Conservation (phyloP, 345 rosid species). For the Ricinus communis region DNA sequence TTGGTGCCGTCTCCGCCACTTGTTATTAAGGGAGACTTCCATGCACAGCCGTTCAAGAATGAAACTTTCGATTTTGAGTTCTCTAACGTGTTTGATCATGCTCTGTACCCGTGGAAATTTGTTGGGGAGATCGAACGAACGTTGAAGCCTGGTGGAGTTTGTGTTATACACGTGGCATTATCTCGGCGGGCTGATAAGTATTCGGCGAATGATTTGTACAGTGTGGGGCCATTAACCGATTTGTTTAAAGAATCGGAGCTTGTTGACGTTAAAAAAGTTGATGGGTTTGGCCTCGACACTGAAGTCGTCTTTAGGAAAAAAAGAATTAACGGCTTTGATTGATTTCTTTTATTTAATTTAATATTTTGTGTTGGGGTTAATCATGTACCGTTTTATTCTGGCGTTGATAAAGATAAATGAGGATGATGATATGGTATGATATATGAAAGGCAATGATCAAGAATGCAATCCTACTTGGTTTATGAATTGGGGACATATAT, state of each 20-base stretch:
- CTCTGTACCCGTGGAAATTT: conserved; percentile 36
- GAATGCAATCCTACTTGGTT: no score
- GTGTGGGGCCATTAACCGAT: conserved; percentile 29
- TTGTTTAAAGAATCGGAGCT: conserved; percentile 34
- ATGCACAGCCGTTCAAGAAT: conserved; percentile 41
- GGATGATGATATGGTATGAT: no score
- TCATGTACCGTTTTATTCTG: no score
- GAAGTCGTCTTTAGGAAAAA: conserved; percentile 35
- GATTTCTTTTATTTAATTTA: neutral
- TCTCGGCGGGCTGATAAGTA: conserved; percentile 39
- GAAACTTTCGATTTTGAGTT: conserved; percentile 41
- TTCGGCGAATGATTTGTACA: conserved; percentile 43
- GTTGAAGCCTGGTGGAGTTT: conserved; percentile 35
- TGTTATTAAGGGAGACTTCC: conserved; percentile 42
- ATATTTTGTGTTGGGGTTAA: neutral
- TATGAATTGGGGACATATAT: neutral
- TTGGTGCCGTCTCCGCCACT: conserved; percentile 43
- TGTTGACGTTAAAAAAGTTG: conserved; percentile 29
- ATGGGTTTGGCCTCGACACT: conserved; percentile 46
- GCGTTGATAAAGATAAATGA: no score
- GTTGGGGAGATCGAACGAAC: conserved; percentile 47
- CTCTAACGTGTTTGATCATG: conserved; percentile 50
- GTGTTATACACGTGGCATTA: conserved; percentile 40
- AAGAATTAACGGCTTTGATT: neutral
- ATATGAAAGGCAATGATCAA: no score